Base-by-base conservation (phyloP, 805 yeast genomes). In the Wickerhamiella azyma region DNA sequence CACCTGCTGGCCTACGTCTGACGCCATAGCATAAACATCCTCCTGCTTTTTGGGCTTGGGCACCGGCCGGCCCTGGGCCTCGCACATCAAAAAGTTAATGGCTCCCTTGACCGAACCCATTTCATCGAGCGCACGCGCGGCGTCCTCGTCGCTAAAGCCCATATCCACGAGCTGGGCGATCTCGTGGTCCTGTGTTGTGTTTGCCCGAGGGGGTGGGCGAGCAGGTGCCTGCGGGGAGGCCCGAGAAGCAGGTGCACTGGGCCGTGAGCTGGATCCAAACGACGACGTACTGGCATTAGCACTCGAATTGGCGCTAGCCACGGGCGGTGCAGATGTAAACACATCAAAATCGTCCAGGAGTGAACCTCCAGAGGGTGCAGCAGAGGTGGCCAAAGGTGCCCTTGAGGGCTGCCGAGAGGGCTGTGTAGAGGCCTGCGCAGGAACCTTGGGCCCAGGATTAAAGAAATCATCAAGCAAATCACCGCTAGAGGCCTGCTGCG, bases 121-220 rank as follows among this genome's bases (percentile, higher is more conserved):
- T 1, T 66, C 62, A 7, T 62, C 69, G 32, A 85, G 66, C 0
- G 94, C 94, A 2, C 64, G 62, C 21, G 68, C 70, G 4, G 92
- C 77, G 44, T 69, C 73, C 1, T 75, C 77, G 1, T 72, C 64
- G 1, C 79, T 61, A 55, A 85, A 85, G 2, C 94, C 94, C 76
- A 85, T 85, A 49, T 84, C 92, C 2, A 82, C 62, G 37, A 84
- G 66, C 53, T 77, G 82, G 0, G 89, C 89, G 14, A 83, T 57
- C 1, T 76, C 68, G 26, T 51, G 50, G 45, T 53, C 57, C 13
- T 33, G 29, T 36, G 29, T 30, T 28, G 47, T 37, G n/a, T n/a
- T n/a, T n/a, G n/a, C n/a, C n/a, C n/a, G n/a, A n/a, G n/a, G n/a
- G n/a, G n/a, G n/a, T 13, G 39, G 46, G 19, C 38, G 17, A 3